Base-by-base conservation (phyloP, 148 eudicot genomes). In the Rheum nobile region DNA sequence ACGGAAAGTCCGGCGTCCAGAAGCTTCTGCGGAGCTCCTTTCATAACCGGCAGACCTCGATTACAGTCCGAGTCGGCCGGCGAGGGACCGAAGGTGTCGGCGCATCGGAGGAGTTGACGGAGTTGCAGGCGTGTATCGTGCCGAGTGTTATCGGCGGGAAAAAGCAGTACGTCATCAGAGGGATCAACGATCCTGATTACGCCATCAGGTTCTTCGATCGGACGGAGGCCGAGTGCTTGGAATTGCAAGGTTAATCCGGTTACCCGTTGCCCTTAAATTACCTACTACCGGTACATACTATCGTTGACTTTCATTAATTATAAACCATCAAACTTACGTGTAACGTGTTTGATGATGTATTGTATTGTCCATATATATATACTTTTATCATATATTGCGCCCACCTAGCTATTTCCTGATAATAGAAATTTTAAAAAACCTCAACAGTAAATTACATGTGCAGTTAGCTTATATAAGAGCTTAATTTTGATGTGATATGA, bases 171-270 rank as follows among this genome's bases (percentile, higher is more conserved):
- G 83, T 88, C 79, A 50, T 92, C 75, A 78, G 93, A 73, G 86
- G 91, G 0, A 88, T 92, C 50, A 83, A 77, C 61, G 97, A 92
- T 84, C 96, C 97, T 0, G 88, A 92, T 73, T 92, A 92, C 71
- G 90, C 90, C 7, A 88, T 90, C 24, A 86, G 87, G 2, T 92
- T 92, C 75, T 38, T 77, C 76, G 97, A 92, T 88, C 90, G 93
- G 41, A 90, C 96, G 29, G 88, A 87, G 76, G 74, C 84, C 0
- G 87, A 90, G 32, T 92, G 97, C 76, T 68, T 90, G 46, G 71
- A 76, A 13, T 68, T 92, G 35, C 97, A 90, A 90, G 97, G 97
- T 54, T 2, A 17, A 17, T 89, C 3, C 19, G 75, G 50, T n/a
- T 42, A 57, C 32, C 67, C 31, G 32, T 28, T 24, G 7, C 10